These are phyloP conservation scores for Amanita phalloides DNA, from an alignment of 768 basidiomycete genomes.

Conservation along the genomic window DNA sequence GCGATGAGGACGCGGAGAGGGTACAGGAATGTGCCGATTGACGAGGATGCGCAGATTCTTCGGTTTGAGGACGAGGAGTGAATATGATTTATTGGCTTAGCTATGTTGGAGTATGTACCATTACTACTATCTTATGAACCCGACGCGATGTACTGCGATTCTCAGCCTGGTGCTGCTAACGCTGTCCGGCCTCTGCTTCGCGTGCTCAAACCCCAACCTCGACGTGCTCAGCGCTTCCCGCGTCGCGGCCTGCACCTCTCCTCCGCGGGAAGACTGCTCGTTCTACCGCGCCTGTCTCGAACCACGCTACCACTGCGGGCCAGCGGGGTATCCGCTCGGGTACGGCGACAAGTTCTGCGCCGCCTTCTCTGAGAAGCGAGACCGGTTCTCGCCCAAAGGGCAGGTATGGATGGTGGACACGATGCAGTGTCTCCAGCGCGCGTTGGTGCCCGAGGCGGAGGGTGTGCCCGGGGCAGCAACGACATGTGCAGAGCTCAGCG, in stretches of 20 bases:
- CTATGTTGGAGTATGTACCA: no score
- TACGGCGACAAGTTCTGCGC: slow-evolving; percentile 30
- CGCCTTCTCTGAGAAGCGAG: slow-evolving; percentile 22
- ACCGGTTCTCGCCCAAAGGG: slow-evolving; percentile 19
- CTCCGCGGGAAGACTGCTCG: slow-evolving; percentile 26
- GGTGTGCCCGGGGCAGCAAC: slow-evolving; percentile 7
- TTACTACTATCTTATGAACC: no score
- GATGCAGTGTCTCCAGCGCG: slow-evolving; percentile 35
- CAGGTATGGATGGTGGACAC: slow-evolving; percentile 32
- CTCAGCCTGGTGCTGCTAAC: no score
- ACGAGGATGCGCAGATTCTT: slow-evolving; percentile 83
- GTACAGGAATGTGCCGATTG: slow-evolving; percentile 69
- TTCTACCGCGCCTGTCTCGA: slow-evolving; percentile 38
- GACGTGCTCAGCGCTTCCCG: background rate
- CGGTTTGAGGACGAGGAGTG: slow-evolving; percentile 73
- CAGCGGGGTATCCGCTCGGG: slow-evolving; percentile 29
- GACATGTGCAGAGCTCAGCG: slow-evolving; percentile 22
- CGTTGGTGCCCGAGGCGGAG: slow-evolving; percentile 25
- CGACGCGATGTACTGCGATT: no score
- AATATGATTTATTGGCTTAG: background rate
- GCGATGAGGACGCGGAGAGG: slow-evolving; percentile 45
- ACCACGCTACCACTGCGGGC: slow-evolving; percentile 32
- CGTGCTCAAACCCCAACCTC: background rate
- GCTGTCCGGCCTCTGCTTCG: background rate
- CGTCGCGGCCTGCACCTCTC: slow-evolving; percentile 14